Evolutionary conservation across 1,284 basidiomycete genomes (phyloP), one percentile per base, ranked within the genome.

Genomic region (Pisolithus thermaeus): DNA sequence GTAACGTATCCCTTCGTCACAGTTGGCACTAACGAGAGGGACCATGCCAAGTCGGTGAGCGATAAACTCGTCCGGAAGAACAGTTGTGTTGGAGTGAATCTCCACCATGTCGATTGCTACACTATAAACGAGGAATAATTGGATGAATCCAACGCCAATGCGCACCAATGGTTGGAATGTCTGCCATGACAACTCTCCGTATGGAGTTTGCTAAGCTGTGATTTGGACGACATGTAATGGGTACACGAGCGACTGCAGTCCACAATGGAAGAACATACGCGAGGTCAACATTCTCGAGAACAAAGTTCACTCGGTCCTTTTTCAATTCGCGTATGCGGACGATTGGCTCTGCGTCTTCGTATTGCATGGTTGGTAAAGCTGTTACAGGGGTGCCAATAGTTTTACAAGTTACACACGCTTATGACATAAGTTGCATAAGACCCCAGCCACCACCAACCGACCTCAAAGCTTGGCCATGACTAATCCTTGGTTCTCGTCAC

Each of bases 81-180:
- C 95, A 0, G 90, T 87, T 7, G 93, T 96, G 68, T 99, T 99
- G 52, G 82, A 81, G 57, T 88, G 79, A 59, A 99, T 89, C 67
- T 96, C 91, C 3, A 99, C 96, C 72, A 96, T 87, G 73, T 99
- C 97, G 61, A 99, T 98, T 25, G 95, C 96, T 92, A 59, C 50
- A 46, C 28, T 22, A n/a, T 47, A 22, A 44, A 54, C 43, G 20
- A 41, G 47, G 8, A 35, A 23, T 35, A 14, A 47, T 23, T 7
- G 16, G 30, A 46, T 20, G 35, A 32, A 37, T 37, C 25, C 51
- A 20, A 46, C 46, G 32, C 32, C 16, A 20, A 28, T 47, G 72
- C 90, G 67, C 65, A 94, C 92, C 90, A 54, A 97, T 79, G 53
- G 94, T 97, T 14, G 93, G 90, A 55, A 97, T 83, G 69, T 96